A percentile compares a stretch with the other conserved stretches of the same genome.
These are phyloP conservation scores for Sequoiadendron giganteum DNA, from an alignment of 75 land plant species.

Conservation along the genomic window DNA sequence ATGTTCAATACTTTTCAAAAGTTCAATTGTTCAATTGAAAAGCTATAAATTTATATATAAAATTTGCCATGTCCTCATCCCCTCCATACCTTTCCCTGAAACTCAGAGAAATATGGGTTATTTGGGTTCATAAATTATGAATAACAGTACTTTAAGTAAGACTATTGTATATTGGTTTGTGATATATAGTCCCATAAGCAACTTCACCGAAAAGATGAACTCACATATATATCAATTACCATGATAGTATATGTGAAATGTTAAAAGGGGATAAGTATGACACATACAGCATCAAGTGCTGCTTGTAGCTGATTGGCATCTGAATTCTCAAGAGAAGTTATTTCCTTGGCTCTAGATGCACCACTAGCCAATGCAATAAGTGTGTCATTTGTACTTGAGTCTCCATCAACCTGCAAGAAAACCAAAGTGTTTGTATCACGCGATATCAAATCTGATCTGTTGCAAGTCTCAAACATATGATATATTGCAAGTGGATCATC, in stretches of 20 bases:
- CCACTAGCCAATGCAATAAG: constrained; percentile 95
- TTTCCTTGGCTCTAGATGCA: constrained; percentile 51
- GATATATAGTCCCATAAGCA: not conserved
- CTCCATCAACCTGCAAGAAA: constrained; percentile 90
- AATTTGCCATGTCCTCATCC: too few relatives aligned
- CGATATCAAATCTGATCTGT: not conserved
- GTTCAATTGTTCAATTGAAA: too few relatives aligned
- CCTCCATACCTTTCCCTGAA: not conserved
- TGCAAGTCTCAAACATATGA: not conserved
- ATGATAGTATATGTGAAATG: not conserved
- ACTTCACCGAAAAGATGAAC: constrained; percentile 3
- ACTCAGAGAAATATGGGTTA: not conserved
- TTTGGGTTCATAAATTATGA: not conserved
- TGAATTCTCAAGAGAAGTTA: constrained; percentile 49
- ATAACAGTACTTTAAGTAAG: not conserved
- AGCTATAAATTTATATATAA: too few relatives aligned
- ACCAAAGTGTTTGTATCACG: not conserved
- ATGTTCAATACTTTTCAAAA: too few relatives aligned
- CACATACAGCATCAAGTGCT: constrained; percentile 87
- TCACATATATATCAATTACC: not conserved
- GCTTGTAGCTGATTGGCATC: constrained; percentile 84
- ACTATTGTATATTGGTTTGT: not conserved
- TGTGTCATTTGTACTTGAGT: constrained; percentile 95
- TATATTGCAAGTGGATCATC: not conserved
- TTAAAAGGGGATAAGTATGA: not conserved